phyloP scores from a whole-genome alignment of 106 monocot genomes.

The Apostasia shenzhenica region DNA sequence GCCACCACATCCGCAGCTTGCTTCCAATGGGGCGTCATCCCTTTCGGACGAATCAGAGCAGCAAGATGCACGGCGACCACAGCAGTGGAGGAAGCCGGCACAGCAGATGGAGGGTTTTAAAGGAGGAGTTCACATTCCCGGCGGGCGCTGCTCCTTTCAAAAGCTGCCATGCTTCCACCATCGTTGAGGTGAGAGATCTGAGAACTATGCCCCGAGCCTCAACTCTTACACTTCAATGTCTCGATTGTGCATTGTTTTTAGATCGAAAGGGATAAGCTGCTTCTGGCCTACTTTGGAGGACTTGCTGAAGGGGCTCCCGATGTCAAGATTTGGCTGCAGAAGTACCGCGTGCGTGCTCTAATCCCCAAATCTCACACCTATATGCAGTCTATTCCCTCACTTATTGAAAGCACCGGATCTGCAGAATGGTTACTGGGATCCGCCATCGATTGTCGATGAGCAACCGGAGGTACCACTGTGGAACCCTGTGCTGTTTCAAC shows the following conservation, averaged over 20 bases:
- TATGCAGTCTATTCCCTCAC: neutral
- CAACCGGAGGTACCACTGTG: conserved; percentile 78
- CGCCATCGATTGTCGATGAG: conserved; percentile 67
- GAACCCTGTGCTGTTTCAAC: conserved; percentile 93
- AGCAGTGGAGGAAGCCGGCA: neutral
- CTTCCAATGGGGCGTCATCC: too few species aligned
- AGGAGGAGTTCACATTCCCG: conserved; percentile 57
- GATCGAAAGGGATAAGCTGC: conserved; percentile 38
- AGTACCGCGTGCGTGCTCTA: conserved; percentile 36
- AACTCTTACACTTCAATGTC: neutral
- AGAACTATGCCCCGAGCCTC: neutral
- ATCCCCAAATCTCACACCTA: neutral
- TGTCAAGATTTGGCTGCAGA: conserved; percentile 94
- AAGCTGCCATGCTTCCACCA: conserved; percentile 92
- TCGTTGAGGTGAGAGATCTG: conserved; percentile 39
- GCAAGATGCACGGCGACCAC: neutral
- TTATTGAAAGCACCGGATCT: neutral
- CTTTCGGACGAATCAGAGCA: neutral
- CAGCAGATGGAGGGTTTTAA: conserved; percentile 29
- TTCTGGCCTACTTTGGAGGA: conserved; percentile 94
- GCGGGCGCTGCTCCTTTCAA: conserved; percentile 51
- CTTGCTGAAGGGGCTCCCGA: conserved; percentile 74
- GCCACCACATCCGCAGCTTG: neutral
- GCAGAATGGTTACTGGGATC: conserved; percentile 71
- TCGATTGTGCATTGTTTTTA: conserved; percentile 4